Percentiles rank a stretch among this genome's conserved stretches.
Conservation (phyloP, 495 filamentous ascomycete species). For the Astrothelium subdiscretum region DNA sequence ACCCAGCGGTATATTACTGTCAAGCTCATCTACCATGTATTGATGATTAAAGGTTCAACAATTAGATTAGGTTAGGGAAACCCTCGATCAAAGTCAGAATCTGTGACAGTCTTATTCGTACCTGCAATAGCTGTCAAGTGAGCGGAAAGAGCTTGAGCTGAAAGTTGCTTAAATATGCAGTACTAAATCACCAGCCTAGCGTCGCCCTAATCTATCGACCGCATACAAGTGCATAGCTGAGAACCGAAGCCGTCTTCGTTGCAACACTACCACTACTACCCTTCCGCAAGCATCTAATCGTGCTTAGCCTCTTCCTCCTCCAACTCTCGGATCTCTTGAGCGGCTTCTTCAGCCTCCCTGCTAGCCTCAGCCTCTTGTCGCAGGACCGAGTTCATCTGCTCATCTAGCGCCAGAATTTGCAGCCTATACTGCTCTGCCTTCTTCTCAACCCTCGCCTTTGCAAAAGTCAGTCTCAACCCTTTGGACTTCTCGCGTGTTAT, state of each 20-base stretch:
- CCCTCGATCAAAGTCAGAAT: no score
- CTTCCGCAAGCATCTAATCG: not conserved
- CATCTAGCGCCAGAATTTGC: not conserved
- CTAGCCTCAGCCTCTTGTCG: not conserved
- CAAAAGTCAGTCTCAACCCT: not conserved
- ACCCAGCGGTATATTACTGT: no score
- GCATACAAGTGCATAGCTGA: no score
- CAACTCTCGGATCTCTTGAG: not conserved
- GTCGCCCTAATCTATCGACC: no score
- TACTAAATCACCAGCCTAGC: no score
- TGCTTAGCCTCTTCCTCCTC: not conserved
- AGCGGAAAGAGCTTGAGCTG: no score
- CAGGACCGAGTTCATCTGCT: not conserved
- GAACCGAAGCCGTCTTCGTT: not conserved
- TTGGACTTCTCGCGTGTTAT: not conserved
- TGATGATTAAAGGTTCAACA: no score
- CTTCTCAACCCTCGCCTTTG: not conserved
- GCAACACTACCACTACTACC: not conserved
- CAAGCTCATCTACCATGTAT: no score
- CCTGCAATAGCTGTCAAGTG: no score
- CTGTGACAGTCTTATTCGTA: no score
- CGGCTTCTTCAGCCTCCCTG: not conserved
- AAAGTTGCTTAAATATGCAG: no score
- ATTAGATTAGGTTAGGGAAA: no score
- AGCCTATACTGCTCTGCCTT: not conserved